A percentile compares a stretch with the other conserved stretches of the same genome.
Evolutionary conservation across 176 grass and related monocot genomes (phyloP).

Genomic region (Otatea glauca): DNA sequence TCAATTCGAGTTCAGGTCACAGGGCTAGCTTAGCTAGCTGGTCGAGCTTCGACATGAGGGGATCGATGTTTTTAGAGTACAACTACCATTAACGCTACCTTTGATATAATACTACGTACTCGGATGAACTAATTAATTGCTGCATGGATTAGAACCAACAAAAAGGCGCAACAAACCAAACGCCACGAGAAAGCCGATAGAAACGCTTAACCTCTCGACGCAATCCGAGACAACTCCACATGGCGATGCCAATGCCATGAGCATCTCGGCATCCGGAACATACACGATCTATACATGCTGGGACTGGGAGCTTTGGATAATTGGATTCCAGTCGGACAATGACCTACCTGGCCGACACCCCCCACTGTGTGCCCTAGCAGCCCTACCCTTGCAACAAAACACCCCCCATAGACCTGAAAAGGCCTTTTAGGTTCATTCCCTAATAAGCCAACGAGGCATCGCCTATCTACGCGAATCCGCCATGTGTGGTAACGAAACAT

Average conservation of each 20-base stretch:
- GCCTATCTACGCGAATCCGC: not conserved
- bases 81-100: too few relatives aligned
- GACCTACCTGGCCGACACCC: slow-evolving; percentile 27
- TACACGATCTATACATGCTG: too few relatives aligned
- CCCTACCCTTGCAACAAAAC: slow-evolving; percentile 4
- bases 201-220: too few relatives aligned
- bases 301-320: slow-evolving; percentile 32
- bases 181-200: too few relatives aligned
- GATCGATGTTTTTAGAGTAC: not conserved
- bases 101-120: too few relatives aligned
- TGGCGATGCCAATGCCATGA: too few relatives aligned
- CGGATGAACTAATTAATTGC: not conserved
- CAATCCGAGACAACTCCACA: too few relatives aligned
- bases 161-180: too few relatives aligned
- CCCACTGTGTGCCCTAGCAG: not conserved
- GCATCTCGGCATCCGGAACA: too few relatives aligned
- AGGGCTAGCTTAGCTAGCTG: not conserved
- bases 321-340: slow-evolving; percentile 41
- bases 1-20: not conserved
- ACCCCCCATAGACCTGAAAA: not conserved
- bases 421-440: not conserved
- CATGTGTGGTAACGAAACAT: not conserved
- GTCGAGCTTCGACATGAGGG: not conserved
- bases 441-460: not conserved
- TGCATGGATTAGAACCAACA: not conserved